Evolutionary conservation across 2,329 filamentous ascomycete species (phyloP).

Genomic region (Graphilbum fragrans): DNA sequence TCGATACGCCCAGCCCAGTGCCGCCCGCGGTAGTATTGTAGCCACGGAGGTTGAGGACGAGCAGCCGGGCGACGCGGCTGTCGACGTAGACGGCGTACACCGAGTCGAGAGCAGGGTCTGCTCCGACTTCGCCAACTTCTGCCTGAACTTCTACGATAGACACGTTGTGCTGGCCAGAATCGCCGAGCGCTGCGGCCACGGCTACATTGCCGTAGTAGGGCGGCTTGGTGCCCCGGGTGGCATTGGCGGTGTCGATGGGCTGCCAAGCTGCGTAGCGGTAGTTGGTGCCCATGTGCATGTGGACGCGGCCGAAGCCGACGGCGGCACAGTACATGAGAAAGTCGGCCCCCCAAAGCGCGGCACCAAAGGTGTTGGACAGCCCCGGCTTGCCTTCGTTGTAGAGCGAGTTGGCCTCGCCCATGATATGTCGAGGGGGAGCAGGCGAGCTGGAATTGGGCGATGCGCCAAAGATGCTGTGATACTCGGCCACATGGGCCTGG

Average conservation of each 20-base stretch:
- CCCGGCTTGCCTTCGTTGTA: constrained; percentile 50
- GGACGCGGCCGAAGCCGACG: constrained; percentile 41
- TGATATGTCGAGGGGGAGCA: constrained; percentile 37
- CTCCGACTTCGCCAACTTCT: constrained; percentile 35
- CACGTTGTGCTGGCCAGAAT: constrained; percentile 21
- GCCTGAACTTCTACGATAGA: no score
- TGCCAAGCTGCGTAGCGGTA: constrained; percentile 28
- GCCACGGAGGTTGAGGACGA: constrained; percentile 44
- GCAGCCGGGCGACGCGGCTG: constrained; percentile 29
- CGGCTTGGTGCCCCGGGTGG: constrained; percentile 43
- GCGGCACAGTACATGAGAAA: constrained; percentile 47
- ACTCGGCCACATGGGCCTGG: constrained; percentile 32
- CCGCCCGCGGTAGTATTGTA: constrained; percentile 46
- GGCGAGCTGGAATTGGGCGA: constrained; percentile 10
- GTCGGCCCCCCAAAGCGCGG: constrained; percentile 52
- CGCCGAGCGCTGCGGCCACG: constrained; percentile 42
- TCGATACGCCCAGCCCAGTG: constrained; percentile 14
- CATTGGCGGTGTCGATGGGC: constrained; percentile 33
- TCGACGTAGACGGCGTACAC: constrained; percentile 44
- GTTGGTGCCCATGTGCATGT: constrained; percentile 54
- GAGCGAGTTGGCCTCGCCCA: constrained; percentile 51
- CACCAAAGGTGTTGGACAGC: constrained; percentile 52
- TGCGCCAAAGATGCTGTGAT: constrained; percentile 26
- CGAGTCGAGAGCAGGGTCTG: constrained; percentile 26
- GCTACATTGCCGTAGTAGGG: constrained; percentile 53